Percentiles rank a stretch among this genome's conserved stretches.
phyloP scores from a whole-genome alignment of 306 rosid species.

The Begonia loranthoides region DNA sequence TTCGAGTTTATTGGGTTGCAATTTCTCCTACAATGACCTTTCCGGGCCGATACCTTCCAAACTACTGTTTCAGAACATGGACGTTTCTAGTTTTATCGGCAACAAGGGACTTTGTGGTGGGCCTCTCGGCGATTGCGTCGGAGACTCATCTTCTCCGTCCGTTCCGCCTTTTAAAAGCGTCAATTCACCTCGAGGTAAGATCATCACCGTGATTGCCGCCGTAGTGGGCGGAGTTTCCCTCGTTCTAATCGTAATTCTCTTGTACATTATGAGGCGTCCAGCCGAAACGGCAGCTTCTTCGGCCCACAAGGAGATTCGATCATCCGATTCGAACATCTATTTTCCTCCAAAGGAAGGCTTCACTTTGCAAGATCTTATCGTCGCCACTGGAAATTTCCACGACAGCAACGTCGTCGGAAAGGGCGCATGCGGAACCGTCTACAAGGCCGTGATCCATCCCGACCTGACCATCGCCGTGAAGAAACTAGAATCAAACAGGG shows the following conservation, averaged over 20 bases:
- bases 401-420: conserved; percentile 56
- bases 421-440: conserved; percentile 83
- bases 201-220: conserved; percentile 39
- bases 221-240: conserved; percentile 65
- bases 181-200: conserved; percentile 25
- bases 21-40: conserved; percentile 68
- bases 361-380: conserved; percentile 61
- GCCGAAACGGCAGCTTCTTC: conserved; percentile 17
- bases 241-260: conserved; percentile 40
- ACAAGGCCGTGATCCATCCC: conserved; percentile 50
- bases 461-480: conserved; percentile 61
- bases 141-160: conserved; percentile 24
- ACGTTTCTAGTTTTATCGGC: conserved; percentile 44
- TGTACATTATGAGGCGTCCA: conserved; percentile 49
- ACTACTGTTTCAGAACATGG: conserved; percentile 39
- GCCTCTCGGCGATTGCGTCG: conserved; percentile 41
- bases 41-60: conserved; percentile 48
- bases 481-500: conserved; percentile 60
- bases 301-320: conserved; percentile 23
- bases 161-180: conserved; percentile 4
- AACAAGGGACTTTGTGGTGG: conserved; percentile 65
- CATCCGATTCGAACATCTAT: conserved; percentile 47
- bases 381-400: conserved; percentile 49
- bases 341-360: conserved; percentile 59
- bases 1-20: conserved; percentile 58